Evolutionary conservation across 2,329 filamentous ascomycete genomes (phyloP).

Genomic region (Pochonia chlamydosporia): DNA sequence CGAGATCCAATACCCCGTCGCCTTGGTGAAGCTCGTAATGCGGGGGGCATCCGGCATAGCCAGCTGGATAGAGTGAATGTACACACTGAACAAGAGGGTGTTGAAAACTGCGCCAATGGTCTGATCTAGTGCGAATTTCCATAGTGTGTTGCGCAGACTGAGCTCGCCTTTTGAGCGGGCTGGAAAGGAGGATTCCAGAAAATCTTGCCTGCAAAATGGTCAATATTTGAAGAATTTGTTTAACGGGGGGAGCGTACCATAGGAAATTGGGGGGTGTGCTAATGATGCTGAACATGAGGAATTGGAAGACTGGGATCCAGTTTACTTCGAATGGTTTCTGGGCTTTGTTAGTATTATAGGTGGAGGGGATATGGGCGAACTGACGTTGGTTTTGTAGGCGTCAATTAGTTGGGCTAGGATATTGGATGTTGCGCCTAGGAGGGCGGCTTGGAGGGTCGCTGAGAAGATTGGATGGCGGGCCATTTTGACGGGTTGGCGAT

Average conservation of each 20-base stretch:
- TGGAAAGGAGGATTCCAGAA: conserved; percentile 69
- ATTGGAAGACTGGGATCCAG: conserved; percentile 65
- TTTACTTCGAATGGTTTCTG: conserved; percentile 40
- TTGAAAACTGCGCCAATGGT: conserved; percentile 60
- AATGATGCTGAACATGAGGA: conserved; percentile 66
- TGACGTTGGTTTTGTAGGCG: conserved; percentile 55
- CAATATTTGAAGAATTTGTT: not conserved
- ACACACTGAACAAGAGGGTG: conserved; percentile 57
- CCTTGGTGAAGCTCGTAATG: conserved; percentile 28
- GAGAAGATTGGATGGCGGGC: conserved; percentile 44
- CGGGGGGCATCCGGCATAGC: conserved; percentile 39
- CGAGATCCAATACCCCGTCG: conserved; percentile 28
- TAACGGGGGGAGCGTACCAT: conserved; percentile 48
- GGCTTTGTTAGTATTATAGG: not conserved
- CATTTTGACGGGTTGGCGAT: conserved; percentile 13
- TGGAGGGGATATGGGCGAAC: conserved; percentile 10
- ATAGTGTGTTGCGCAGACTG: conserved; percentile 56
- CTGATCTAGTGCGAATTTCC: conserved; percentile 66
- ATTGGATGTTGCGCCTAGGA: conserved; percentile 63
- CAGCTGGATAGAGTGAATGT: conserved; percentile 49
- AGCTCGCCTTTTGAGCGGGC: conserved; percentile 38
- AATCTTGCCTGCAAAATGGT: conserved; percentile 57
- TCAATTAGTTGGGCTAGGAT: conserved; percentile 66
- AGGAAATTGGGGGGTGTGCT: conserved; percentile 77
- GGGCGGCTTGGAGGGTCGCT: conserved; percentile 59